Evolutionary conservation across 1,139 yeast genomes (phyloP).

Genomic region (Lodderomyces metapsilosis): DNA sequence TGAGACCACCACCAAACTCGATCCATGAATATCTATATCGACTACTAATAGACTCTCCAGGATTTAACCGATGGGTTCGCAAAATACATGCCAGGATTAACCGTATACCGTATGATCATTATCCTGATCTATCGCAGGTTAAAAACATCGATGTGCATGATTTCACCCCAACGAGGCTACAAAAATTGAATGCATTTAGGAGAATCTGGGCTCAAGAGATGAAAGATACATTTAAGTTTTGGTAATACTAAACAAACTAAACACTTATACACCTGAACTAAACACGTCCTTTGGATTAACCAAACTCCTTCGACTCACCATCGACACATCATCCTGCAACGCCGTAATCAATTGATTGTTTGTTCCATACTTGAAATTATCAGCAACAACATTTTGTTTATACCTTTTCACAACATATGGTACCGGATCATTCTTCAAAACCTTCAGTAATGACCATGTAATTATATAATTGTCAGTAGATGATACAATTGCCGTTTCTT

Average conservation of each 20-base stretch:
- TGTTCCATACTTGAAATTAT: slow-evolving; percentile 74
- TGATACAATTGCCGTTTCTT: slow-evolving; percentile 71
- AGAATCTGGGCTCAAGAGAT: slow-evolving; percentile 65
- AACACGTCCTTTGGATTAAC: slow-evolving; percentile 43
- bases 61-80: slow-evolving; percentile 70
- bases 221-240: slow-evolving; percentile 50
- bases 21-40: slow-evolving; percentile 50
- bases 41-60: slow-evolving; percentile 53
- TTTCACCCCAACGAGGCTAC: slow-evolving; percentile 51
- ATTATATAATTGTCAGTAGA: slow-evolving; percentile 80
- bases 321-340: slow-evolving; percentile 66
- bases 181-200: slow-evolving; percentile 61
- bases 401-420: slow-evolving; percentile 68
- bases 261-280: too few relatives aligned
- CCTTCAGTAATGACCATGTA: slow-evolving; percentile 71
- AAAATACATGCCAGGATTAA: slow-evolving; percentile 64
- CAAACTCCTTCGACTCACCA: slow-evolving; percentile 60
- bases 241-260: too few relatives aligned
- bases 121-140: slow-evolving; percentile 14
- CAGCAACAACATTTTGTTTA: slow-evolving; percentile 64
- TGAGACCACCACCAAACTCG: slow-evolving; percentile 33
- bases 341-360: slow-evolving; percentile 71
- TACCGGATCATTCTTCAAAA: slow-evolving; percentile 47
- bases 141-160: slow-evolving; percentile 20
- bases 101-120: slow-evolving; percentile 42